Conservation (phyloP, 1,139 yeast genomes). For the Magnusiomyces clavatus region DNA sequence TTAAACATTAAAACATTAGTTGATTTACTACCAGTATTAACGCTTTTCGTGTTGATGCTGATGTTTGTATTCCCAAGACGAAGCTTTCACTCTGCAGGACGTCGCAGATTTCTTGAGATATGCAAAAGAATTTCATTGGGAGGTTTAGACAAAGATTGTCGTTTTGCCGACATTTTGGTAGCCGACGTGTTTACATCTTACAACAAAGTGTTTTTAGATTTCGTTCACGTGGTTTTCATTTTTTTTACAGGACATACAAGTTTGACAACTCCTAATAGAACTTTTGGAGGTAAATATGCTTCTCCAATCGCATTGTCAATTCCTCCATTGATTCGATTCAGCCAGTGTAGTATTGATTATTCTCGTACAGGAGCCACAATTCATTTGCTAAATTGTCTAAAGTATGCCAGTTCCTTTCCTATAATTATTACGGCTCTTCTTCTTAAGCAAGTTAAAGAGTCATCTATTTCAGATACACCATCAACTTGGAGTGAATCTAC, state of each 20-base stretch:
- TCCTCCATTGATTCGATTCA: constrained; percentile 66
- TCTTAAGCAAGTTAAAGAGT: constrained; percentile 13
- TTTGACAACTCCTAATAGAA: constrained; percentile 30
- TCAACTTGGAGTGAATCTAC: constrained; percentile 21
- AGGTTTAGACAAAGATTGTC: constrained; percentile 42
- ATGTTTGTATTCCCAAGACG: constrained; percentile 25
- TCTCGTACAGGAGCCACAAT: constrained; percentile 39
- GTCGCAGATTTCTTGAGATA: constrained; percentile 31
- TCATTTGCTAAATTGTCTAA: constrained; percentile 63
- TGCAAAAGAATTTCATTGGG: constrained; percentile 47
- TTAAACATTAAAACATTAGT: constrained; percentile 2
- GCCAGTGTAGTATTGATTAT: constrained; percentile 75
- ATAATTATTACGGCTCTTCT: constrained; percentile 36
- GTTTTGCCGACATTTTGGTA: constrained; percentile 72
- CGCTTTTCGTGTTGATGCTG: constrained; percentile 26
- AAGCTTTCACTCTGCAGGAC: constrained; percentile 23
- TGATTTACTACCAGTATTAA: constrained; percentile 33
- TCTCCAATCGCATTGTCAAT: constrained; percentile 46
- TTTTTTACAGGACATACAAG: constrained; percentile 26
- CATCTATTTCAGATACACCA: constrained; percentile 12
- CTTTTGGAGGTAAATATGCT: constrained; percentile 32
- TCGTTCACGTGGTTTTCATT: constrained; percentile 42
- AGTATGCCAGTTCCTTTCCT: constrained; percentile 69
- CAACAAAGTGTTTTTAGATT: constrained; percentile 65
- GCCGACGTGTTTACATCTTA: constrained; percentile 81